Percentiles rank a stretch among this genome's conserved stretches.
phyloP scores from a whole-genome alignment of 306 rosid species.

The Notholithocarpus densiflorus region DNA sequence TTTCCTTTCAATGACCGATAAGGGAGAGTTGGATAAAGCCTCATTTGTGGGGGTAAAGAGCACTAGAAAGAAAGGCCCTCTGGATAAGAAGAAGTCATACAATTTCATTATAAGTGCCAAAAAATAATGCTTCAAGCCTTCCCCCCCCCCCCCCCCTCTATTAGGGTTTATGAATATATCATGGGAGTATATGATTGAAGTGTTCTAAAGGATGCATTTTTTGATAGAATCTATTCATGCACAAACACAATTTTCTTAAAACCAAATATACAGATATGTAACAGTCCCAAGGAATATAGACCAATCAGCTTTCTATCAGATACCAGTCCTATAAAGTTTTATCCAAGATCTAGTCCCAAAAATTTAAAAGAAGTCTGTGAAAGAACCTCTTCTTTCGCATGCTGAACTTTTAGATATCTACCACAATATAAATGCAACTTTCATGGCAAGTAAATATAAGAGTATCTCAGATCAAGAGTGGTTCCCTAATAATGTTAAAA shows the following conservation, averaged over 20 bases:
- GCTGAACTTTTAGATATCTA: background rate
- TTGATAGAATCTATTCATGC: background rate
- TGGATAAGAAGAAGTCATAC: background rate
- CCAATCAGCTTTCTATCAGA: background rate
- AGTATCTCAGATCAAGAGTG: background rate
- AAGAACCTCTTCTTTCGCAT: background rate
- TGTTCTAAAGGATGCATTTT: background rate
- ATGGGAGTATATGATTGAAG: background rate
- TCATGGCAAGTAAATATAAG: background rate
- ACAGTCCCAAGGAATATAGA: background rate
- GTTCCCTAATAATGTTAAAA: background rate
- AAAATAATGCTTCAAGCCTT: background rate
- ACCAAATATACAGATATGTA: background rate
- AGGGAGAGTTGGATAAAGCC: background rate
- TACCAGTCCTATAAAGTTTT: background rate
- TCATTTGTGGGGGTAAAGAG: background rate
- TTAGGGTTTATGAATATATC: background rate
- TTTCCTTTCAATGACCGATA: background rate
- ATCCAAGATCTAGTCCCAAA: background rate
- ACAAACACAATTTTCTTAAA: background rate
- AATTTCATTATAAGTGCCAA: background rate
- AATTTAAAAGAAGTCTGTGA: background rate
- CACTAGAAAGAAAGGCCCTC: background rate
- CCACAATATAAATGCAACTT: background rate
- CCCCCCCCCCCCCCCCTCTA: too few relatives aligned